phyloP scores from a whole-genome alignment of 192 early-diverging fungal genomes.

The Geosiphon pyriformis region DNA sequence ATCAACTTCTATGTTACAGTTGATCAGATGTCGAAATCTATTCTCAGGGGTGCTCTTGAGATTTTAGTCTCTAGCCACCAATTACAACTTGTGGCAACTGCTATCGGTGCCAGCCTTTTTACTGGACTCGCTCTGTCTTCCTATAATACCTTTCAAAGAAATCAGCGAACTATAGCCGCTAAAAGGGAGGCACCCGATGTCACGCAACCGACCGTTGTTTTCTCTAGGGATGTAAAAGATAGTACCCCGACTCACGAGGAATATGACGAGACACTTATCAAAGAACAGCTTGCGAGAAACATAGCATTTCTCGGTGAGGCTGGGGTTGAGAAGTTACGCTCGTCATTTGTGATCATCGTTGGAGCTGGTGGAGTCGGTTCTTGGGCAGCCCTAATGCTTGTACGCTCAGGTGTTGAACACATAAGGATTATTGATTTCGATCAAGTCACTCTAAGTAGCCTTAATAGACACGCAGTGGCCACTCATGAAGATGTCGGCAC shows the following conservation, averaged over 20 bases:
- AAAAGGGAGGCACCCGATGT: neutral
- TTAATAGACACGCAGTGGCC: constrained; percentile 94
- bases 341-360: constrained; percentile 88
- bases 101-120: constrained; percentile 7
- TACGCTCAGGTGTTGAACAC: constrained; percentile 79
- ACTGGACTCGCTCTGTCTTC: constrained; percentile 5
- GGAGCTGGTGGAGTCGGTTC: constrained; percentile 94
- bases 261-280: constrained; percentile 64
- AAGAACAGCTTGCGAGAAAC: constrained; percentile 82
- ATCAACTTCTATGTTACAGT: too few relatives aligned
- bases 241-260: neutral
- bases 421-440: constrained; percentile 96
- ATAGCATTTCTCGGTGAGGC: constrained; percentile 86
- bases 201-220: neutral
- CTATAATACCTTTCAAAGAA: constrained; percentile 10
- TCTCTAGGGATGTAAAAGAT: neutral
- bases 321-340: constrained; percentile 63
- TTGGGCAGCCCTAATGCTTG: constrained; percentile 85
- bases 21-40: neutral
- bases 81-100: constrained; percentile 8
- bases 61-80: neutral
- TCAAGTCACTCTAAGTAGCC: constrained; percentile 87
- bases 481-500: constrained; percentile 85
- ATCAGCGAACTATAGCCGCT: constrained; percentile 2
- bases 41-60: neutral